Evolutionary conservation across 371 early-diverging fungal species (phyloP).

Genomic region (Basidiobolus meristosporus): DNA sequence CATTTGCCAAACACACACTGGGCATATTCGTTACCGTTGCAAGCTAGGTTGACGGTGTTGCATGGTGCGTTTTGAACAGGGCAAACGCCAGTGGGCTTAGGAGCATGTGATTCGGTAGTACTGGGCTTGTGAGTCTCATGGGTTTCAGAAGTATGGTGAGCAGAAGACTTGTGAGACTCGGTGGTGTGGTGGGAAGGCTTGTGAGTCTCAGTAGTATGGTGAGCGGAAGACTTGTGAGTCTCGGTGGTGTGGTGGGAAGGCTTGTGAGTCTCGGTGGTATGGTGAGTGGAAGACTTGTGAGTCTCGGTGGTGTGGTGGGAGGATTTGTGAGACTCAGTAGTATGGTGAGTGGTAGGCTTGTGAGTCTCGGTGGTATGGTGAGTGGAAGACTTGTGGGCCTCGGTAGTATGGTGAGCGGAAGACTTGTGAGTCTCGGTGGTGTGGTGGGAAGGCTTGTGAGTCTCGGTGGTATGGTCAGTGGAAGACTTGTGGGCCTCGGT

Average conservation of each 20-base stretch:
- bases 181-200: too few species aligned
- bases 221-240: too few species aligned
- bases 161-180: too few species aligned
- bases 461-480: not conserved
- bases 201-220: too few species aligned
- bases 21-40: not conserved
- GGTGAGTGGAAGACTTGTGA: too few species aligned
- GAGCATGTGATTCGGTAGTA: not conserved
- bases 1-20: slow-evolving; percentile 2
- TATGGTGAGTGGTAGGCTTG: not conserved
- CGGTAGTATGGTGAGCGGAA: too few species aligned
- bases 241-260: not conserved
- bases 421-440: not conserved
- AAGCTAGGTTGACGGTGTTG: not conserved
- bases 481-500: not conserved
- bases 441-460: not conserved
- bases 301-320: too few species aligned
- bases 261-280: not conserved
- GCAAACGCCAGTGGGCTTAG: not conserved
- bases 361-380: not conserved
- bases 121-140: not conserved
- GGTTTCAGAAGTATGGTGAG: not conserved
- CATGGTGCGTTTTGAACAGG: slow-evolving; percentile 2
- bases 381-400: not conserved
- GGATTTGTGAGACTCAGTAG: too few species aligned